Percentiles rank a stretch among this genome's conserved stretches.
Conservation (phyloP, 1,284 basidiomycete species). For the Ganoderma multipileum region DNA sequence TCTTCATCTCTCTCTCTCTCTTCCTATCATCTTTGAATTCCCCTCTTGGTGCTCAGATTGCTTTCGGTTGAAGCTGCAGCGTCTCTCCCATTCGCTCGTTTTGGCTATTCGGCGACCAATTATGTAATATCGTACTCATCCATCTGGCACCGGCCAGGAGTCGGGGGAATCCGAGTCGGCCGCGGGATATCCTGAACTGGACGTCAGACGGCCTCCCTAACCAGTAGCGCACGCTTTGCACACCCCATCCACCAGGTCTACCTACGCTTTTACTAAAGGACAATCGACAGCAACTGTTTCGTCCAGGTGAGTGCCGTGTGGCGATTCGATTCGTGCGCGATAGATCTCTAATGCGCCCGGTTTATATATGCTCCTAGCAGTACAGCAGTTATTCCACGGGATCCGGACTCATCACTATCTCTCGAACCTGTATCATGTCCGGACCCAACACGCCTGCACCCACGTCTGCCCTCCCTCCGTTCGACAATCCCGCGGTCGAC, state of each 20-base stretch:
- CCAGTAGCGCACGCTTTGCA: not conserved
- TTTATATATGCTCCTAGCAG: too few species aligned
- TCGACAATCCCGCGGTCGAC: not conserved
- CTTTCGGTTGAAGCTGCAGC: too few species aligned
- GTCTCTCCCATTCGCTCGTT: not conserved
- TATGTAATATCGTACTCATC: not conserved
- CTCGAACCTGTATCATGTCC: not conserved
- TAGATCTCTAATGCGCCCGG: not conserved
- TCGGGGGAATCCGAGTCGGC: not conserved
- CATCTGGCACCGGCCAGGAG: not conserved
- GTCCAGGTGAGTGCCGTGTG: not conserved
- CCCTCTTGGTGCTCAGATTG: too few species aligned
- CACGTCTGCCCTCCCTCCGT: not conserved
- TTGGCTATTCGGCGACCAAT: not conserved
- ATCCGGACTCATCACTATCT: too few species aligned
- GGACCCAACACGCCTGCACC: not conserved
- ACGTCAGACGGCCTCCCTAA: not conserved
- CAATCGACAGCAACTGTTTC: not conserved
- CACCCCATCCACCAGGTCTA: not conserved
- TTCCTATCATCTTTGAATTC: too few species aligned
- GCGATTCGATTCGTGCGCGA: not conserved
- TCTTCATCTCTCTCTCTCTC: too few species aligned
- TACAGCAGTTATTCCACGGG: not conserved
- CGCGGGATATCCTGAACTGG: too few species aligned
- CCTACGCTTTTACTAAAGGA: not conserved